phyloP scores from a whole-genome alignment of 176 grass and related monocot species.

The Pontederia crassipes region DNA sequence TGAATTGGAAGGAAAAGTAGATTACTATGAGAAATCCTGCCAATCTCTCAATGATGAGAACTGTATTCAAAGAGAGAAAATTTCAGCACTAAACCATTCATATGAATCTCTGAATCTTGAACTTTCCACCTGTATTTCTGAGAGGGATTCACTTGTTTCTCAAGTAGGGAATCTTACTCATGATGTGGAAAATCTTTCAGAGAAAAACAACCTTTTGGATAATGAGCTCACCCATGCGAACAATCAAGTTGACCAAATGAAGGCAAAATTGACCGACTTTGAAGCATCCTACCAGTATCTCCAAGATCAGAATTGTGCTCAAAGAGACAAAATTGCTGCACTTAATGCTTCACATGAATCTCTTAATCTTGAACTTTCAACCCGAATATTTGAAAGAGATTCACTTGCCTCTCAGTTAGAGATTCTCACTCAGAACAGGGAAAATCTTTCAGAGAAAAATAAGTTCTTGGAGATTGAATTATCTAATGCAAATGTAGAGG shows the following conservation, averaged over 20 bases:
- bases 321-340: constrained; percentile 32
- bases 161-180: constrained; percentile 1
- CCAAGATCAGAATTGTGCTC: constrained; percentile 34
- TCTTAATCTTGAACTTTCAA: constrained; percentile 21
- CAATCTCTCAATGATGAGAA: constrained; percentile 2
- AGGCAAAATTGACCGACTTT: constrained; percentile 8
- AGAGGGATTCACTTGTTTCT: background rate
- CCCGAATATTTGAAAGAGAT: constrained; percentile 25
- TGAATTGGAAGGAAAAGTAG: constrained; percentile 17
- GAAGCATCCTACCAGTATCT: constrained; percentile 27
- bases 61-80: background rate
- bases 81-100: too few relatives aligned
- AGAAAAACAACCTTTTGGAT: constrained; percentile 1
- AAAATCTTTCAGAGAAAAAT: constrained; percentile 47
- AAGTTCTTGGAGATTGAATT: constrained; percentile 34
- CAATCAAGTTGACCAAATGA: constrained; percentile 16
- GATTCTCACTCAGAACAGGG: constrained; percentile 30
- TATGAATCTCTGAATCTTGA: too few relatives aligned
- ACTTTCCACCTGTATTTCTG: background rate
- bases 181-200: background rate
- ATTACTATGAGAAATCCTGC: constrained; percentile 11
- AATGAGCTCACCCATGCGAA: background rate
- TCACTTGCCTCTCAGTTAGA: constrained; percentile 36
- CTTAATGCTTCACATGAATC: constrained; percentile 37
- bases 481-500: constrained; percentile 36